These are phyloP conservation scores for Hebeloma cylindrosporum DNA, from an alignment of 768 basidiomycete genomes.

Conservation along the genomic window DNA sequence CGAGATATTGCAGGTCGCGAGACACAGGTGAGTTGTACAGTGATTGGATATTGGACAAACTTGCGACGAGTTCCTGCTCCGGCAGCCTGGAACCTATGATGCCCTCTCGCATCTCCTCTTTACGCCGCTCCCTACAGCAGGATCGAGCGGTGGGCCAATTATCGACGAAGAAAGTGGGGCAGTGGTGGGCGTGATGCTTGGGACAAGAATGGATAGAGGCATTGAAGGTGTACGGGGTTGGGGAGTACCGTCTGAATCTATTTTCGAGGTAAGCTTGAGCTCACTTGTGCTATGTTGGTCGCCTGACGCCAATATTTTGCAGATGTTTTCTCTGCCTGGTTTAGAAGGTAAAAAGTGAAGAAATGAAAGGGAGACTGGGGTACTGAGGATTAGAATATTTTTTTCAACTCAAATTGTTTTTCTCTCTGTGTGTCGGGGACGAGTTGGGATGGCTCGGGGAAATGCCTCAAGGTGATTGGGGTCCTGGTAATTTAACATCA, in stretches of 20 bases:
- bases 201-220: conserved; percentile 55
- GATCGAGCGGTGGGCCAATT: conserved; percentile 72
- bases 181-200: conserved; percentile 64
- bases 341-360: conserved; percentile 33
- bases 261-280: conserved; percentile 50
- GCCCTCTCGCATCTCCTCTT: conserved; percentile 57
- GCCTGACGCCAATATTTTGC: background rate
- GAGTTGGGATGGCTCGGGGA: conserved; percentile 11
- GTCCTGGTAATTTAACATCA: conserved; percentile 24
- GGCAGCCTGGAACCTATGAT: conserved; percentile 69
- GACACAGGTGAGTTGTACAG: conserved; percentile 41
- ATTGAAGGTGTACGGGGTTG: conserved; percentile 58
- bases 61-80: conserved; percentile 1
- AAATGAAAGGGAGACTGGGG: background rate
- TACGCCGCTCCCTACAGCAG: conserved; percentile 53
- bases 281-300: background rate
- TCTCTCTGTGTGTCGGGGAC: background rate
- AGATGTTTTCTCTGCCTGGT: conserved; percentile 60
- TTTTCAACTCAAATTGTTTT: conserved; percentile 12
- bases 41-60: background rate
- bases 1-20: conserved; percentile 59
- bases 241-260: conserved; percentile 61
- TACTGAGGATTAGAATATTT: background rate
- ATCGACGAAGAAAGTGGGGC: conserved; percentile 60
- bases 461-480: conserved; percentile 35